Base-by-base conservation (phyloP, 345 rosid species). In the Anastatica hierochuntica region DNA sequence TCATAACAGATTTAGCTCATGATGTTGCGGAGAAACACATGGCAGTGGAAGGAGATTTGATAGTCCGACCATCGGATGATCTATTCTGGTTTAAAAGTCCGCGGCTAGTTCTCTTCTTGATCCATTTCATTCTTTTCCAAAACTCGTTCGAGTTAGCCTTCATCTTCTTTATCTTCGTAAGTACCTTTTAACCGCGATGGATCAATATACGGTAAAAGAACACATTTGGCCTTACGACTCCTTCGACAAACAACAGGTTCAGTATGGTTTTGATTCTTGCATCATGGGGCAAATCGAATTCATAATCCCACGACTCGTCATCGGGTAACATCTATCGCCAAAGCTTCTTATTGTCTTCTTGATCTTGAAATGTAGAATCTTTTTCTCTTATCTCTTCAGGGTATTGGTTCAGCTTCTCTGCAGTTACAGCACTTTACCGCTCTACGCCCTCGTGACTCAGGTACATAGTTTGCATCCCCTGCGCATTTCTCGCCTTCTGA, bases 381-480 rank as follows among this genome's bases (percentile, higher is more conserved):
- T 38, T 26, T 35, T 31, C 36, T 9, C 5, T 11, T 18, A 53
- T 8, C 2, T 29, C 6, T 15, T 21, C 61, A 87, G 95, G 72
- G 82, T 37, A 4, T 39, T 80, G 29, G 64, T 90, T 51, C 96
- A 86, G 81, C 72, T 84, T 59, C 71, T 84, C 4, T 84, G 95
- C 61, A 80, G 96, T 58, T 87, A 80, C 66, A 87, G 90, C 40
- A 90, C 96, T 21, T 67, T 90, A 13, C 96, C 98, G 0, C 83
- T 90, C 4, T 90, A 90, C 12, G 96, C 88, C n/a, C 77, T 86
- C 6, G 94, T 90, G 37, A 80, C 90, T 10, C 95, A 84, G 80
- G 97, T 90, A 51, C 35, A 39, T 6, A 17, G 4, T 46, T 31
- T 12, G 4, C 29, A 6, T 38, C 21, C 53, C 47, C 14, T 21